Conservation (phyloP, 768 basidiomycete species). For the Lanmaoa pseudosensibilis region DNA sequence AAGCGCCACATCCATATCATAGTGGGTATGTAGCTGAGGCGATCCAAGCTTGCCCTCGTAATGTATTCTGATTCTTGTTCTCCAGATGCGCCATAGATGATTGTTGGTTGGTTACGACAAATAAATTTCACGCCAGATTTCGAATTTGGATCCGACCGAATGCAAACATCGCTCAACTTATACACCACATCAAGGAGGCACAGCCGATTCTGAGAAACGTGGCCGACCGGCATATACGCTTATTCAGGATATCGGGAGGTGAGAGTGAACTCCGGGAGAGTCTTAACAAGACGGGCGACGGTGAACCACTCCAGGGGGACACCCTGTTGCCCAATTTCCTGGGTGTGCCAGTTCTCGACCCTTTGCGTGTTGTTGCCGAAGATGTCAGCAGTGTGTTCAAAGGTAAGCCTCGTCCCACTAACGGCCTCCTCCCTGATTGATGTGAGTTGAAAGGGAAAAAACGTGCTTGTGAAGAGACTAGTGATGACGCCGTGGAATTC, state of each 20-base stretch:
- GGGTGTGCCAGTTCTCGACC: background rate
- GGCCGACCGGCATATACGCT: background rate
- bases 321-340: background rate
- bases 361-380: background rate
- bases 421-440: too few species aligned
- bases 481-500: too few species aligned
- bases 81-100: background rate
- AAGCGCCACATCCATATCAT: background rate
- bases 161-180: background rate
- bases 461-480: too few species aligned
- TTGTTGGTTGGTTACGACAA: background rate
- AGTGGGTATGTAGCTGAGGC: background rate
- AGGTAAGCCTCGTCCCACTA: too few species aligned
- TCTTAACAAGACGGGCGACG: background rate
- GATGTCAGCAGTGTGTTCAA: background rate
- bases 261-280: background rate
- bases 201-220: background rate
- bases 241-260: background rate
- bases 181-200: background rate
- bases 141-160: background rate
- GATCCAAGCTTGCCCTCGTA: background rate
- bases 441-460: too few species aligned
- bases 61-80: background rate
- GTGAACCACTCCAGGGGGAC: background rate
- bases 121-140: background rate